A percentile compares a stretch with the other conserved stretches of the same genome.
These are phyloP conservation scores for Penicillium angulare DNA, from an alignment of 495 filamentous ascomycete genomes.

Conservation along the genomic window DNA sequence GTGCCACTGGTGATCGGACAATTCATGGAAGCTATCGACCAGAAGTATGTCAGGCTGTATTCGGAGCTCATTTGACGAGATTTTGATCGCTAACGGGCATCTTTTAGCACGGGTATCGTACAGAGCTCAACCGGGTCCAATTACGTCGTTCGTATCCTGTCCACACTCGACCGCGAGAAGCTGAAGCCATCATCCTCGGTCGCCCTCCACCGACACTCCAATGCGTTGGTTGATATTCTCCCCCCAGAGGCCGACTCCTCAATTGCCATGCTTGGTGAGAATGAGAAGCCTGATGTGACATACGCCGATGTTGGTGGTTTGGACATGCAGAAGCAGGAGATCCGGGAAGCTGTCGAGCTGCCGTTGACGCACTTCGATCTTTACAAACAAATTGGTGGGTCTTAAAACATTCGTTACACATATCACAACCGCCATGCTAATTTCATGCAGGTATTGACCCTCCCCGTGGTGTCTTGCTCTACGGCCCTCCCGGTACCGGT, in stretches of 20 bases:
- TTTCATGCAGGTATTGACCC: constrained; percentile 77
- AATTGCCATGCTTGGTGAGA: constrained; percentile 93
- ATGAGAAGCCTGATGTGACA: constrained; percentile 97
- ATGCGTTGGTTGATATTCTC: constrained; percentile 96
- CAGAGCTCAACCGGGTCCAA: constrained; percentile 98
- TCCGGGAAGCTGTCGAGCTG: constrained; percentile 93
- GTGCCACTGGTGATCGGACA: constrained; percentile 97
- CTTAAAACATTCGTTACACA: neutral
- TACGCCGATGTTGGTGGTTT: constrained; percentile 97
- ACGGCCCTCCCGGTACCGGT: constrained; percentile 93
- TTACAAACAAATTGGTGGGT: constrained; percentile 87
- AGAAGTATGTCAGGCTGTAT: constrained; percentile 65
- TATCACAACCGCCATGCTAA: constrained; percentile 19
- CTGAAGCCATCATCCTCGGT: constrained; percentile 97
- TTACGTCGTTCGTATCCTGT: constrained; percentile 97
- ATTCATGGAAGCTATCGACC: constrained; percentile 99
- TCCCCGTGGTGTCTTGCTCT: constrained; percentile 91
- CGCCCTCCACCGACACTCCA: constrained; percentile 95
- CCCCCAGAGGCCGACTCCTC: constrained; percentile 97
- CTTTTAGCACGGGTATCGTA: constrained; percentile 85
- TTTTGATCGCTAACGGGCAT: constrained; percentile 23
- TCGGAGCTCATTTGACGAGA: neutral
- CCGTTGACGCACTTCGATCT: constrained; percentile 96
- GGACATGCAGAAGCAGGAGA: constrained; percentile 99
- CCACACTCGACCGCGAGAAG: constrained; percentile 95